A percentile compares a stretch with the other conserved stretches of the same genome.
Conservation (phyloP, 2,329 filamentous ascomycete genomes). For the Dichotomopilus funicola region DNA sequence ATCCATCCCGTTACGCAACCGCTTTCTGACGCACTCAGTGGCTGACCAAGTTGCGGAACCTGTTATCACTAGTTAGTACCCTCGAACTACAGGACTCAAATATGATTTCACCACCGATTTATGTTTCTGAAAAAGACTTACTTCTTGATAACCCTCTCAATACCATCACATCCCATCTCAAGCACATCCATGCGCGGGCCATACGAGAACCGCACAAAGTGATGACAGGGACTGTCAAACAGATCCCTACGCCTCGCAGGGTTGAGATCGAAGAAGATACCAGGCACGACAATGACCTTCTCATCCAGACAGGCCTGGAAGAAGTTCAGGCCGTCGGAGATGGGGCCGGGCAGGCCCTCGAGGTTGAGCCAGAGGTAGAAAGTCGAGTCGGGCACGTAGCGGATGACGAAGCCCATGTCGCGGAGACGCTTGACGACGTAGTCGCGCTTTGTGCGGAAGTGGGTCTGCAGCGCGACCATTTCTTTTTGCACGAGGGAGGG, state of each 20-base stretch:
- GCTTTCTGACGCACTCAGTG: neutral
- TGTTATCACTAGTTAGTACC: constrained; percentile 1
- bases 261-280: constrained; percentile 97
- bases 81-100: neutral
- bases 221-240: constrained; percentile 91
- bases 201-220: constrained; percentile 81
- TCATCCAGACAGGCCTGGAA: constrained; percentile 90
- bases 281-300: constrained; percentile 93
- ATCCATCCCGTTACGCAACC: neutral
- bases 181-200: constrained; percentile 75
- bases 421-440: constrained; percentile 75
- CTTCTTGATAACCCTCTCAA: constrained; percentile 74
- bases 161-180: constrained; percentile 73
- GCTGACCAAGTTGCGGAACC: constrained; percentile 21
- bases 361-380: constrained; percentile 81
- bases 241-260: constrained; percentile 81
- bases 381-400: constrained; percentile 79
- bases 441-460: constrained; percentile 90
- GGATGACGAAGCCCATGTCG: constrained; percentile 81
- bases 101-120: neutral
- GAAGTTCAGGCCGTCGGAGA: constrained; percentile 92
- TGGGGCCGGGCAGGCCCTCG: constrained; percentile 65
- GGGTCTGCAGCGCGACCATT: constrained; percentile 81
- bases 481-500: constrained; percentile 71
- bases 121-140: constrained; percentile 32